These are phyloP conservation scores for Fusarium gaditjirri DNA, from an alignment of 2,329 filamentous ascomycete species.

Conservation along the genomic window DNA sequence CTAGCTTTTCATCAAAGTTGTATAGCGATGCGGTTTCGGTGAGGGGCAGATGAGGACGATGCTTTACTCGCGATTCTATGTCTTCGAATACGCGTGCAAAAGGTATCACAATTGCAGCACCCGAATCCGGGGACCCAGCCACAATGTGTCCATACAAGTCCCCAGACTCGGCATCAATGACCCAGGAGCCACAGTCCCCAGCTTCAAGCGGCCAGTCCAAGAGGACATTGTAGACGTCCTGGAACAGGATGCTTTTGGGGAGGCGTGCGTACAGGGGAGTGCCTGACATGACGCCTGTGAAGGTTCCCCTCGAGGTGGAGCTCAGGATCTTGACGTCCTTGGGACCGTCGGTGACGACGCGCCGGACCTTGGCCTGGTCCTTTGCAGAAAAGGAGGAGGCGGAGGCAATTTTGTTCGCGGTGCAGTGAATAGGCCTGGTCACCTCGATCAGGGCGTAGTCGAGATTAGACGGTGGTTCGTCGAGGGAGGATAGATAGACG, in stretches of 20 bases:
- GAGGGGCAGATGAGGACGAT: not conserved
- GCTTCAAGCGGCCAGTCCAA: not conserved
- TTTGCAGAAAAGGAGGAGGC: not conserved
- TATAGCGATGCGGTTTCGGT: not conserved
- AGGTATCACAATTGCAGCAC: not conserved
- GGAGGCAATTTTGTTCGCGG: not conserved
- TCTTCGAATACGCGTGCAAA: not conserved
- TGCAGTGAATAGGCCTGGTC: not conserved
- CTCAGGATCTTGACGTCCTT: not conserved
- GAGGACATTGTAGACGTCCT: not conserved
- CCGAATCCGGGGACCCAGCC: not conserved
- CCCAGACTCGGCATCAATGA: not conserved
- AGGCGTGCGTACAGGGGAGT: not conserved
- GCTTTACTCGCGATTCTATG: not conserved
- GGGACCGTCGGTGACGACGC: not conserved
- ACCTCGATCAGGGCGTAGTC: not conserved
- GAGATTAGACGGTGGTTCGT: not conserved
- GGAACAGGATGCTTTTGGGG: not conserved
- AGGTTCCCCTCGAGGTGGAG: not conserved
- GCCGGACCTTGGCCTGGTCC: not conserved
- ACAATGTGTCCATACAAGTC: not conserved
- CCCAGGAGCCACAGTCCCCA: not conserved
- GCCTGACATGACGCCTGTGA: not conserved
- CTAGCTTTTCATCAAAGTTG: not conserved
- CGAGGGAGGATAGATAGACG: not conserved